Base-by-base conservation (phyloP, 306 rosid species). In the Rubus parviflorus region DNA sequence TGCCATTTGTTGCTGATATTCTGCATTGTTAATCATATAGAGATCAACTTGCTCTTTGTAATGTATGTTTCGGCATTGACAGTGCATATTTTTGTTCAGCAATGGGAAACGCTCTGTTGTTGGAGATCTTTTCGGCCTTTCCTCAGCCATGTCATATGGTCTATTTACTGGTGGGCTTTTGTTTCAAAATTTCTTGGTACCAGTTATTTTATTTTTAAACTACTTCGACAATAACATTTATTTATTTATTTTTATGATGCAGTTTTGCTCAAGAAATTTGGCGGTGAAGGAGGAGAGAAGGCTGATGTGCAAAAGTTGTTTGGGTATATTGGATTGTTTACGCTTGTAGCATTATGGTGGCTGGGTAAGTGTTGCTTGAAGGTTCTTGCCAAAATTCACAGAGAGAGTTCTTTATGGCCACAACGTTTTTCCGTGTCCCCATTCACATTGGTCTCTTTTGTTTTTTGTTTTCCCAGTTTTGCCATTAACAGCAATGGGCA, bases 71-170 rank as follows among this genome's bases (percentile, higher is more conserved):
- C 74, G 73, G 74, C 76, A 7, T 81, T 92, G 83, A 88, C 84
- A 75, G 79, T 76, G 86, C 83, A 54, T 82, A 73, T 87, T 83
- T 85, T 85, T 90, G 72, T 82, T 83, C 91, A 91, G 98, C 84
- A 88, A 85, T 75, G 97, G 92, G 70, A 76, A 90, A 75, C 98
- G 77, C 77, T 87, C 98, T 79, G 72, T 91, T 49, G 82, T 81
- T 81, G 99, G 99, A 47, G 99, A 96, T 89, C 76, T 96, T 76
- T 86, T 92, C 63, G 98, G 99, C 87, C 97, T 92, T 85, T 89
- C 93, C 66, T 96, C 99, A 2, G 98, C 99, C 74, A 72, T 96
- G 86, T 78, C 94, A 51, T 96, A 96, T 82, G 99, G 97, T 73
- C 87, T 92, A 70, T 89, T 92, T 81, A 96, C 99, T 17, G 98